A percentile compares a stretch with the other conserved stretches of the same genome.
These are phyloP conservation scores for Anthracocystis setariae DNA, from an alignment of 1,284 basidiomycete genomes.

Conservation along the genomic window DNA sequence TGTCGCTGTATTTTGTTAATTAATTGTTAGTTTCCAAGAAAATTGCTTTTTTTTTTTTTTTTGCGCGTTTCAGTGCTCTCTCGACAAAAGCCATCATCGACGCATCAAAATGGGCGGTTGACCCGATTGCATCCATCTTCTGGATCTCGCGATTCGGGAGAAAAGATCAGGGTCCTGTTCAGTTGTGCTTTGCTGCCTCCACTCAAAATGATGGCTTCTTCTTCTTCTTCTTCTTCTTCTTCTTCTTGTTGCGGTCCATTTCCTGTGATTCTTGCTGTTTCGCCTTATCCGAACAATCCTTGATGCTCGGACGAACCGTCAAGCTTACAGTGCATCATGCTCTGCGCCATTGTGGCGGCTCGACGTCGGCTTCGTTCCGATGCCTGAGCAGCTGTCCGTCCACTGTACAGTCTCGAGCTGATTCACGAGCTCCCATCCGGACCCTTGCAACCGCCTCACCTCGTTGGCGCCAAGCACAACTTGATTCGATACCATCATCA, in stretches of 20 bases:
- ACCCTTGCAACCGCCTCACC: constrained; percentile 1
- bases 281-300: background rate
- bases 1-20: background rate
- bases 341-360: background rate
- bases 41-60: too few relatives aligned
- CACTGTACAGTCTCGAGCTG: background rate
- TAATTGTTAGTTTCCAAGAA: too few relatives aligned
- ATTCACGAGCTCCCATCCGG: background rate
- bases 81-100: too few relatives aligned
- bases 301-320: constrained; percentile 8
- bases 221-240: too few relatives aligned
- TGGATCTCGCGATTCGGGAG: background rate
- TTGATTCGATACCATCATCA: background rate
- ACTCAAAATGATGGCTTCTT: background rate
- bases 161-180: constrained; percentile 4
- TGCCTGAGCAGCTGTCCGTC: background rate
- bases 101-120: too few relatives aligned
- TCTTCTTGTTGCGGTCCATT: background rate
- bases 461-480: background rate
- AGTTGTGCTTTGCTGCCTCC: background rate
- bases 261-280: background rate
- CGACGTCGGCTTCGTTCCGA: background rate
- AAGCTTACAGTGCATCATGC: constrained; percentile 1
- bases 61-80: too few relatives aligned
- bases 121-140: background rate